Base-by-base conservation (phyloP, 2,329 filamentous ascomycete genomes). In the Apiospora malaysiana region DNA sequence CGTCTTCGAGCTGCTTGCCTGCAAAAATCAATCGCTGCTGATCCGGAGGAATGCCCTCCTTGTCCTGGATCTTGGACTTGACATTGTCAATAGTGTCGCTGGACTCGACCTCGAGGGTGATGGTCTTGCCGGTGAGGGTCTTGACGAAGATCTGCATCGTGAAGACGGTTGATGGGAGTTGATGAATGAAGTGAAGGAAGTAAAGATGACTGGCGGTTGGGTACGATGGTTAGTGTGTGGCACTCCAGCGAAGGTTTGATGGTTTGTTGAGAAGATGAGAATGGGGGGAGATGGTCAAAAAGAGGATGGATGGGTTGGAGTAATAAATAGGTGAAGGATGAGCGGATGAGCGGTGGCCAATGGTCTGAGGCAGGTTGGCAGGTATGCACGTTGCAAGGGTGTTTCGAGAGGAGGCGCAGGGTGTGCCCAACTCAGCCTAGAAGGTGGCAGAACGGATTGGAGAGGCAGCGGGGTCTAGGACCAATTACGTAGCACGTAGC, bases 71-170 rank as follows among this genome's bases (percentile, higher is more conserved):
- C 89, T 98, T 97, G 4, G 86, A 89, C 86, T 97, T 97, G 1
- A 98, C 95, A 74, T 97, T 97, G 85, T 97, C 94, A 79, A 97
- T 97, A 0, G 94, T 97, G 78, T 97, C 94, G 8, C 91, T 93
- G 0, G 92, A 94, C 81, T 97, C 94, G 2, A 97, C 94, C 81
- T 97, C 94, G 1, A 97, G 85, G 0, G 95, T 98, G 76, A 98
- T 97, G 0, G 95, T 98, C 87, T 98, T 98, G 73, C 95, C 95
- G 0, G 93, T 95, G 1, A 95, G 84, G 0, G 93, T 95, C 88
- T 95, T 95, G 79, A 95, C 93, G 76, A 95, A 92, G 85, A 92
- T 92, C 88, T 92, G 90, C 90, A 92, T 92, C 86, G 85, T 89
- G 83, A 76, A 91, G 84, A 76, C 81, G 80, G 77, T 72, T 77